Base-by-base conservation (phyloP, 2,329 filamentous ascomycete genomes). In the Tolypocladium amazonense region DNA sequence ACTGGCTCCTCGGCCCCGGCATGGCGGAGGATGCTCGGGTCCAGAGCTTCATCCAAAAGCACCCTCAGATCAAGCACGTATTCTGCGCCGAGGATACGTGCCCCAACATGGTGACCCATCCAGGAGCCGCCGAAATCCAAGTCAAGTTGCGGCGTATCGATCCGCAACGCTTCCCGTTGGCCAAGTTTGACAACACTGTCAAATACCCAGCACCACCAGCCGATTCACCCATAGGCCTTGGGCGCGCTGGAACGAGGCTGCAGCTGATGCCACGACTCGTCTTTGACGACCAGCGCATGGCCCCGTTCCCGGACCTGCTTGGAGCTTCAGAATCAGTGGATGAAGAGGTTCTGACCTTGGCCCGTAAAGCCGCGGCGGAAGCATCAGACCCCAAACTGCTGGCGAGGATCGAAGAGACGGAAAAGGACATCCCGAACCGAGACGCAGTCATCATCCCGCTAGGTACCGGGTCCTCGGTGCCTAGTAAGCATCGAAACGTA, bases 401-500 rank as follows among this genome's bases (percentile, higher is more conserved):
- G 23, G 71, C 69, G 58, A 76, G 67, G 72, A 77, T 86, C 3
- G 75, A 81, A 37, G 71, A 78, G 50, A 72, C 79, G 15, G 84
- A 87, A 63, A 74, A 80, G n/a, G 82, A 86, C 62, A 82, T 96
- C 2, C 88, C 89, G 2, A 84, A 85, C 64, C 81, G 83, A 39
- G 87, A 97, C 66, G 85, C 88, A 0, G 92, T 97, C 72, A 84
- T 99, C 56, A 88, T 92, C 45, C 85, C 92, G 1, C 82, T 99
- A 0, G 94, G 94, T 7, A 99, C 94, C 3, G 94, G 94, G 11
- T 97, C 93, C 3, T 89, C 93, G 0, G 71, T 89, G 20, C 94
- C 94, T 1, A 96, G 91, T 39, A 95, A 95, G 71, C 94, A 97
- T 72, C 89, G 94, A 67, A 99, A 97, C 71, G 94, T 99, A 25